phyloP scores from a whole-genome alignment of 768 basidiomycete genomes.

The Termitomyces sp. region DNA sequence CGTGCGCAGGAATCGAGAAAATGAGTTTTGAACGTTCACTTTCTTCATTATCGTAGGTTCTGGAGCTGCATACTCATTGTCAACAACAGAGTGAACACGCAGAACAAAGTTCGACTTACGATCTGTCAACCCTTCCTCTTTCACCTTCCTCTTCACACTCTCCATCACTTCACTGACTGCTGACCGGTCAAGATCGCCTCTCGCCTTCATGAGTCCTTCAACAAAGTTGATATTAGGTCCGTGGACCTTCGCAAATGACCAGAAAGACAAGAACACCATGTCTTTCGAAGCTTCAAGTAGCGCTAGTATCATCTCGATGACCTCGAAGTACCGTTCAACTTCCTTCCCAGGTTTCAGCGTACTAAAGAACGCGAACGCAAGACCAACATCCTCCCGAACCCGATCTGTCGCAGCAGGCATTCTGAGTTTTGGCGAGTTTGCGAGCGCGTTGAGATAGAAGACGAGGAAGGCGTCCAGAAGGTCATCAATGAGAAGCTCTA shows the following conservation, averaged over 20 bases:
- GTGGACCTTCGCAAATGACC: constrained; percentile 89
- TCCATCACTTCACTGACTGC: constrained; percentile 91
- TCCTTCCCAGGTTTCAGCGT: constrained; percentile 75
- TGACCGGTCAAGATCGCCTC: constrained; percentile 89
- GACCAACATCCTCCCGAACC: constrained; percentile 77
- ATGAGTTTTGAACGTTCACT: constrained; percentile 67
- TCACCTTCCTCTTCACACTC: constrained; percentile 86
- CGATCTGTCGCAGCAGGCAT: constrained; percentile 84
- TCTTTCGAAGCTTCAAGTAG: constrained; percentile 85
- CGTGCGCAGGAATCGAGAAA: constrained; percentile 68
- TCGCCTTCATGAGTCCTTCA: constrained; percentile 83
- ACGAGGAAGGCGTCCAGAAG: constrained; percentile 89
- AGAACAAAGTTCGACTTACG: constrained; percentile 46
- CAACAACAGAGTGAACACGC: background rate
- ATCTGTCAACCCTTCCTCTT: constrained; percentile 80
- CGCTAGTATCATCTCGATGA: constrained; percentile 78
- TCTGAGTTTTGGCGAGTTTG: constrained; percentile 77
- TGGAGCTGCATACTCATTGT: constrained; percentile 42
- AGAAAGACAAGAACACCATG: constrained; percentile 90
- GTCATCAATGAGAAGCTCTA: constrained; percentile 91
- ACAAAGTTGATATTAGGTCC: constrained; percentile 92
- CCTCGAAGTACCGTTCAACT: constrained; percentile 78
- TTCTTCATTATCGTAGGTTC: constrained; percentile 93
- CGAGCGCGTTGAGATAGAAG: constrained; percentile 83
- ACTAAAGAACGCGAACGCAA: constrained; percentile 77